Percentiles rank a stretch among this genome's conserved stretches.
Evolutionary conservation across 306 rosid species (phyloP).

Genomic region (Arachis hypogaea): DNA sequence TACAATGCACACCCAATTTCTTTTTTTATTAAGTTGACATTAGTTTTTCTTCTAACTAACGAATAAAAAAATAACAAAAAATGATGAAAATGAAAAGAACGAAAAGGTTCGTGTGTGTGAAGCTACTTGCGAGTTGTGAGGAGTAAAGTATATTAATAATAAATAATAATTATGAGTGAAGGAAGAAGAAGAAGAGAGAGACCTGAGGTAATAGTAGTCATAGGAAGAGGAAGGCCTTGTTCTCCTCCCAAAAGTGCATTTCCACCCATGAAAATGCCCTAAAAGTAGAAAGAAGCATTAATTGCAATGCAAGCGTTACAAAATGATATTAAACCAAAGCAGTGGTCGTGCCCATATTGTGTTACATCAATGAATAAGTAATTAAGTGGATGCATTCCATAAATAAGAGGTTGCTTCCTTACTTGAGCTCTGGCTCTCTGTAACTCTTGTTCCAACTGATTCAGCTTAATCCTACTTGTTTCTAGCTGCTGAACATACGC

Average conservation of each 20-base stretch:
- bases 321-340: no score
- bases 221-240: constrained; percentile 66
- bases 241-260: constrained; percentile 71
- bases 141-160: not conserved
- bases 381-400: not conserved
- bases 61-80: no score
- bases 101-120: no score
- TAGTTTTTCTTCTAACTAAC: no score
- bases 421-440: constrained; percentile 90
- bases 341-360: constrained; percentile 7
- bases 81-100: no score
- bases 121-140: not conserved
- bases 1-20: no score
- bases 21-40: no score
- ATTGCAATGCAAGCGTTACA: not conserved
- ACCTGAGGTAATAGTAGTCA: constrained; percentile 76
- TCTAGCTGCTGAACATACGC: constrained; percentile 98
- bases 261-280: constrained; percentile 69
- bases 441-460: constrained; percentile 91
- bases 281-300: constrained; percentile 31
- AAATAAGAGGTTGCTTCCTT: constrained; percentile 24
- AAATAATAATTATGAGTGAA: not conserved
- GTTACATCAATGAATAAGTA: not conserved
- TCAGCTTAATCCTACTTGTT: constrained; percentile 91
- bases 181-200: not conserved